Conservation (phyloP, 2,329 filamentous ascomycete species). For the Corinectria fuckeliana region DNA sequence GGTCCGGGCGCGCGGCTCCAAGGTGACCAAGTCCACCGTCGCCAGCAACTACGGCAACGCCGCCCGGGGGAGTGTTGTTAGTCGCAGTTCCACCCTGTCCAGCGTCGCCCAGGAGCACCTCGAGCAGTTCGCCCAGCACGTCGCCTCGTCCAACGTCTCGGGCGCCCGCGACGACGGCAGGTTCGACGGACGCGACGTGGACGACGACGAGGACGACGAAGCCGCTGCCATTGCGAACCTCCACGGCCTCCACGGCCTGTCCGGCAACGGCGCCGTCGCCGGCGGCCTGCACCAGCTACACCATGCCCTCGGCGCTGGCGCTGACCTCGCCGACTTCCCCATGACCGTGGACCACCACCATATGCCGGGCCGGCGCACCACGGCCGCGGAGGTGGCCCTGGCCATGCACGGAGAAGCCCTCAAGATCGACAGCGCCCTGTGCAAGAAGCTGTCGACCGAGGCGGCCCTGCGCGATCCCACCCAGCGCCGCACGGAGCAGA, state of each 20-base stretch:
- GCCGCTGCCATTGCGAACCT: too few species aligned
- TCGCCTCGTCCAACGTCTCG: not conserved
- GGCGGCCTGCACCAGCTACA: not conserved
- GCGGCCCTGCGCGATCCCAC: conserved; percentile 56
- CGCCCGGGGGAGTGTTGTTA: not conserved
- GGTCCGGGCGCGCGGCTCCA: conserved; percentile 48
- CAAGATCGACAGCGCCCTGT: conserved; percentile 59
- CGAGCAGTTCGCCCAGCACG: conserved; percentile 34
- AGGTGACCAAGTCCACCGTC: conserved; percentile 50
- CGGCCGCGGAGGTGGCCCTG: conserved; percentile 55
- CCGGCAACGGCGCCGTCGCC: not conserved
- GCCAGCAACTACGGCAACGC: not conserved
- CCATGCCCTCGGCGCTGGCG: not conserved
- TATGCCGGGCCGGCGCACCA: conserved; percentile 27
- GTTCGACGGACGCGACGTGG: not conserved
- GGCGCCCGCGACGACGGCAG: not conserved
- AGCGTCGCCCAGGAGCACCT: conserved; percentile 40
- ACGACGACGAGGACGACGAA: not conserved
- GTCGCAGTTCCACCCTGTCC: conserved; percentile 27
- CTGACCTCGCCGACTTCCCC: not conserved
- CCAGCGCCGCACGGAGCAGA: conserved; percentile 61
- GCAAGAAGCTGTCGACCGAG: conserved; percentile 59
- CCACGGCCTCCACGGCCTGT: not conserved
- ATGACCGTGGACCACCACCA: not conserved
- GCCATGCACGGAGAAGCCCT: conserved; percentile 55